Evolutionary conservation across 2,329 filamentous ascomycete genomes (phyloP), one percentile per base, ranked within the genome.

Genomic region (Rutstroemia sp.): DNA sequence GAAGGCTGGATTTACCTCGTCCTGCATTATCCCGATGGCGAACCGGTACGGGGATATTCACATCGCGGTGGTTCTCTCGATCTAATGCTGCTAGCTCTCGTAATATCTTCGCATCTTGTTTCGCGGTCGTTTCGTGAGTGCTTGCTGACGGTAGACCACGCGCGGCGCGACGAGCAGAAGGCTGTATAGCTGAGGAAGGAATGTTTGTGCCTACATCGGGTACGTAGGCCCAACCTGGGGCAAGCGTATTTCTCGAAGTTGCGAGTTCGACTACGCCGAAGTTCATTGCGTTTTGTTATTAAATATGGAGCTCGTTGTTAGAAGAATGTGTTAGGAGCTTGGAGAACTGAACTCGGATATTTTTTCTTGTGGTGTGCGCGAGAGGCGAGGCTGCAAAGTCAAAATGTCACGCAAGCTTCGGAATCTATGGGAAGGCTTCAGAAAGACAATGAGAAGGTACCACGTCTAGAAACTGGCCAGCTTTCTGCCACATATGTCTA

Each of bases 141-240:
- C 74, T 80, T 27, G 75, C 74, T 50, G 73, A 75, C 4, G 76
- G 76, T 58, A 78, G 71, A 51, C 72, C 65, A 60, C 87, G 80
- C 30, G 30, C 30, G 19, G 82, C 84, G 66, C 90, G 87, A 60
- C 87, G 80, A 76, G 79, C 81, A 61, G 75, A 72, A 57, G 74
- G 77, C 61, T 76, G 72, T 65, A 64, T 77, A 52, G 76, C 69
- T 51, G 75, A 70, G 63, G 79, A 78, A 9, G 82, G 77, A 12
- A 80, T 78, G 55, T 82, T 78, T 56, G 80, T 78, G 71, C 79
- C 69, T 16, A 48, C 14, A 68, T 96, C 89, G 30, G 91, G 85
- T 1, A 96, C 89, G 70, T 96, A 96, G 12, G 90, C 90, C 87
- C 91, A 97, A 67, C 92, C 92, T 1, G 92, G 91, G 1, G 89